Percentiles rank a stretch among this genome's conserved stretches.
Evolutionary conservation across 768 basidiomycete species (phyloP).

Genomic region (Boletus pseudopeckii): DNA sequence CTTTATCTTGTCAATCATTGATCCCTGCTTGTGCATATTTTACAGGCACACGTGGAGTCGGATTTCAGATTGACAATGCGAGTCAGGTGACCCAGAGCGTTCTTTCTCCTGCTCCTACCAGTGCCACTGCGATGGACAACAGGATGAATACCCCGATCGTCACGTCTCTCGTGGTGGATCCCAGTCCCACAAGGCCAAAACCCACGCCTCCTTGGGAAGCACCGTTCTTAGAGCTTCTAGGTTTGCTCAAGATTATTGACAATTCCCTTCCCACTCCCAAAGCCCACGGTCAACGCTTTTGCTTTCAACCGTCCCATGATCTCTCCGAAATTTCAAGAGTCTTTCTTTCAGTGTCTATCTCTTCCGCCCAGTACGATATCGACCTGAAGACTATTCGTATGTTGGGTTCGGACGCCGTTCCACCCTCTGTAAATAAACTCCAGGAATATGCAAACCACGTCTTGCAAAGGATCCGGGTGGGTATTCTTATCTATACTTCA

Average conservation of each 20-base stretch:
- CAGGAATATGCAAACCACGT: conserved; percentile 4
- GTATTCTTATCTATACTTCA: neutral
- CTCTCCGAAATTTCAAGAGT: conserved; percentile 9
- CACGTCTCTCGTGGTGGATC: conserved; percentile 6
- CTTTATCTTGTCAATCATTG: neutral
- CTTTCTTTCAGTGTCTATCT: conserved; percentile 9
- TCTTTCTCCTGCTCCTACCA: conserved; percentile 3
- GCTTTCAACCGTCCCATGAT: conserved; percentile 14
- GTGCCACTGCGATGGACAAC: conserved; percentile 13
- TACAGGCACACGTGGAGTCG: conserved; percentile 3
- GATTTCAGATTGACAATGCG: neutral
- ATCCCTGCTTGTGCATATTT: neutral
- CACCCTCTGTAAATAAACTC: conserved; percentile 1
- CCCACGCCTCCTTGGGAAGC: conserved; percentile 1
- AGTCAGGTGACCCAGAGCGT: conserved; percentile 2
- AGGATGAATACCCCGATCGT: neutral
- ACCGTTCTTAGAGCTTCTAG: conserved; percentile 12
- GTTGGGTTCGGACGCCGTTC: neutral
- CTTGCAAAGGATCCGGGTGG: conserved; percentile 6
- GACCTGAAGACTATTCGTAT: conserved; percentile 1
- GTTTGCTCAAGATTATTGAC: conserved; percentile 2
- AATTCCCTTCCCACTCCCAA: neutral
- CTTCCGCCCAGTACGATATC: conserved; percentile 1
- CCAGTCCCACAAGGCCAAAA: neutral
- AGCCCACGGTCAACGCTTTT: conserved; percentile 1